A percentile compares a stretch with the other conserved stretches of the same genome.
These are phyloP conservation scores for Erigeron philadelphicus DNA, from an alignment of 140 eudicot species.

Conservation along the genomic window DNA sequence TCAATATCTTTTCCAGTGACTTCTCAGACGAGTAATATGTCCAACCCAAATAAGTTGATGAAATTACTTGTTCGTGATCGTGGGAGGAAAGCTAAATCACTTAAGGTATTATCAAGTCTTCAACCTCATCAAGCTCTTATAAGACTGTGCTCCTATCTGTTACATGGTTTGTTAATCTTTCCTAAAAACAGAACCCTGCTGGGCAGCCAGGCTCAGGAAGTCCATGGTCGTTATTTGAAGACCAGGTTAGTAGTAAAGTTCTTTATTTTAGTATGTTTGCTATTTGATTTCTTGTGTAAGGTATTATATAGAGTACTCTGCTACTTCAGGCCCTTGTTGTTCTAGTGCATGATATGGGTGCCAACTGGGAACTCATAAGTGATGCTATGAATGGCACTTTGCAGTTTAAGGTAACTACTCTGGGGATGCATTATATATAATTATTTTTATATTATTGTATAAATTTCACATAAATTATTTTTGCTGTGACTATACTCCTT, in stretches of 20 bases:
- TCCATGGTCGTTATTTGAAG: constrained; percentile 87
- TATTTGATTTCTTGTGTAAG: constrained; percentile 10
- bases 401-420: constrained; percentile 64
- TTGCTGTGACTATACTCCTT: not conserved
- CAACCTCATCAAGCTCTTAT: not conserved
- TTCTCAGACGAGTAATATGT: constrained; percentile 90
- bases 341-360: constrained; percentile 94
- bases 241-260: constrained; percentile 54
- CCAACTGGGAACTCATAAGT: constrained; percentile 95
- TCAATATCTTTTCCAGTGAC: constrained; percentile 62
- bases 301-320: constrained; percentile 1
- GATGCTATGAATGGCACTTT: constrained; percentile 83
- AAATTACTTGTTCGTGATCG: constrained; percentile 81
- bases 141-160: not conserved
- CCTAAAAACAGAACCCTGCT: constrained; percentile 43
- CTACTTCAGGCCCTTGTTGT: constrained; percentile 87
- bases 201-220: constrained; percentile 74
- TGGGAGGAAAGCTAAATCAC: constrained; percentile 61
- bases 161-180: constrained; percentile 13
- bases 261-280: not conserved
- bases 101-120: constrained; percentile 50
- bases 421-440: not conserved
- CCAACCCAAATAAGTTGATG: constrained; percentile 68
- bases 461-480: not conserved
- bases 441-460: not conserved